Evolutionary conservation across 495 filamentous ascomycete genomes (phyloP).

Genomic region (Annulohypoxylon moriforme): DNA sequence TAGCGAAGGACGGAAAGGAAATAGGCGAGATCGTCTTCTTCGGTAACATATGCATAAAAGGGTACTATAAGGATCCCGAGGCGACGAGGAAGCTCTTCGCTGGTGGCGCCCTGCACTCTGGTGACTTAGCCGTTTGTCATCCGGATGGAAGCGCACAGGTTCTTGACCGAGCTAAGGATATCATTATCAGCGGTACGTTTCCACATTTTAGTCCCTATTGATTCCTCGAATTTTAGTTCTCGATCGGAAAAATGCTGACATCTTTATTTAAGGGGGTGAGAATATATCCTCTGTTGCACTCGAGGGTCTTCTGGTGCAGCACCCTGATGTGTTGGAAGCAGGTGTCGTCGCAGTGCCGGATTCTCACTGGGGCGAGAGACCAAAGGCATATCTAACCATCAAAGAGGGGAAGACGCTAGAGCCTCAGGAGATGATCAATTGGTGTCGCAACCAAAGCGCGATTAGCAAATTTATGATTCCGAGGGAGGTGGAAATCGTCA

Average conservation of each 20-base stretch:
- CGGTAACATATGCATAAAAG: constrained; percentile 92
- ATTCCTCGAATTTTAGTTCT: background rate
- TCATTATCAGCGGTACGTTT: constrained; percentile 90
- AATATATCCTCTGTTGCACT: constrained; percentile 96
- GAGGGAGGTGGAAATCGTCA: constrained; percentile 87
- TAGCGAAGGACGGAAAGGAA: constrained; percentile 82
- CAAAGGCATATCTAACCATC: constrained; percentile 92
- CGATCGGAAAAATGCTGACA: background rate
- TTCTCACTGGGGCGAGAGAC: constrained; percentile 92
- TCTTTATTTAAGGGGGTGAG: constrained; percentile 78
- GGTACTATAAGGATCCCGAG: constrained; percentile 89
- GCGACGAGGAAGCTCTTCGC: constrained; percentile 90
- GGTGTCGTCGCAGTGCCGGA: constrained; percentile 92
- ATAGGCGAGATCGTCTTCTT: constrained; percentile 92
- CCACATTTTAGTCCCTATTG: background rate
- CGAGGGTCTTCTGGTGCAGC: constrained; percentile 89
- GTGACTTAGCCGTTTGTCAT: constrained; percentile 93
- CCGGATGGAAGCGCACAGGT: constrained; percentile 91
- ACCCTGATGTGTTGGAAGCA: constrained; percentile 89
- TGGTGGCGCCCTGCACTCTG: constrained; percentile 87
- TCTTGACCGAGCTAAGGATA: constrained; percentile 93
- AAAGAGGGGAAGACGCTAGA: constrained; percentile 68
- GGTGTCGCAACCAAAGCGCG: constrained; percentile 79
- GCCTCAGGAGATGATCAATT: constrained; percentile 80
- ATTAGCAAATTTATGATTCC: constrained; percentile 98